A percentile compares a stretch with the other conserved stretches of the same genome.
These are phyloP conservation scores for Elongisporangium anandrum DNA, from an alignment of 352 stramenopile species.

Conservation along the genomic window DNA sequence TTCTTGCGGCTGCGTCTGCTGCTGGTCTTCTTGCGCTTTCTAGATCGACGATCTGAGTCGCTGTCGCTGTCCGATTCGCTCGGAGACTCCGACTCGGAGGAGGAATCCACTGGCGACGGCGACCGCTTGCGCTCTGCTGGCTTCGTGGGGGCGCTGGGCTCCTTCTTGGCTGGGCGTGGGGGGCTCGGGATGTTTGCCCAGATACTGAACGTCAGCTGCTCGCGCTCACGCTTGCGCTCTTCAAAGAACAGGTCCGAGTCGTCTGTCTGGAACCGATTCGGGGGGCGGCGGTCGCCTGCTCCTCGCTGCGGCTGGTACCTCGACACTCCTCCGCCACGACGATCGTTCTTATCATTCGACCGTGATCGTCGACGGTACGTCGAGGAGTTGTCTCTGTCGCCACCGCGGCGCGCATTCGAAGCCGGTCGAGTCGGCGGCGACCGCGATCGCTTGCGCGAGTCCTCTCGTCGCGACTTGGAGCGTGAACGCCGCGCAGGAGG, in stretches of 20 bases:
- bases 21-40: slow-evolving; percentile 27
- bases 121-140: slow-evolving; percentile 15
- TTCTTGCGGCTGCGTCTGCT: slow-evolving; percentile 18
- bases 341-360: slow-evolving; percentile 25
- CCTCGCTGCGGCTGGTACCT: neutral
- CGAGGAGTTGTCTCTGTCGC: slow-evolving; percentile 17
- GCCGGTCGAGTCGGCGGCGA: neutral
- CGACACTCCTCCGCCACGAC: neutral
- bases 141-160: neutral
- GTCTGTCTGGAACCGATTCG: slow-evolving; percentile 17
- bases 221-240: slow-evolving; percentile 59
- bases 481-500: slow-evolving; percentile 5
- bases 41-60: slow-evolving; percentile 5
- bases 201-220: slow-evolving; percentile 61
- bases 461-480: slow-evolving; percentile 18
- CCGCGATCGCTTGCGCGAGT: slow-evolving; percentile 4
- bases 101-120: slow-evolving; percentile 23
- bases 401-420: neutral
- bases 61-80: slow-evolving; percentile 28
- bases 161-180: slow-evolving; percentile 38
- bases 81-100: slow-evolving; percentile 10
- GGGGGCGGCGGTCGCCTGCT: slow-evolving; percentile 15
- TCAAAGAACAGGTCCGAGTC: slow-evolving; percentile 70
- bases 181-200: slow-evolving; percentile 74
- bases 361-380: slow-evolving; percentile 10